These are phyloP conservation scores for Aquilaria sinensis DNA, from an alignment of 345 rosid species.

Conservation along the genomic window DNA sequence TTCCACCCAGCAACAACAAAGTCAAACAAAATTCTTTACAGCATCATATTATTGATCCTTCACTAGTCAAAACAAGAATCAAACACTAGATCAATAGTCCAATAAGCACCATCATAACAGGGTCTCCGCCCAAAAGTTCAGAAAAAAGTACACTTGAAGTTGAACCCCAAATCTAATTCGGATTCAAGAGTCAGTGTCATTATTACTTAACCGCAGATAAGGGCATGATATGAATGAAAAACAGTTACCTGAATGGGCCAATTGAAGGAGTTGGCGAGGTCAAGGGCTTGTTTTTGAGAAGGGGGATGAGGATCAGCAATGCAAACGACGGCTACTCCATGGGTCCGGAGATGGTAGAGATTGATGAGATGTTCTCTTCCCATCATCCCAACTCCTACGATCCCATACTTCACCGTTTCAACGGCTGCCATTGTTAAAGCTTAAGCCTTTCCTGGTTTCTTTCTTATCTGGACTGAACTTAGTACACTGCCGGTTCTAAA, in stretches of 20 bases:
- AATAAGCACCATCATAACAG: no score
- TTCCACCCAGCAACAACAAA: conserved; percentile 10
- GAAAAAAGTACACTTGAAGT: no score
- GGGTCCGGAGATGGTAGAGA: conserved; percentile 63
- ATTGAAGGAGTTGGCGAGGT: conserved; percentile 50
- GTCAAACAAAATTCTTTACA: not conserved
- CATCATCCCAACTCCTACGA: conserved; percentile 95
- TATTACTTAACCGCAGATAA: no score
- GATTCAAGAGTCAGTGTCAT: not conserved
- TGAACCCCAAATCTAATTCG: not conserved
- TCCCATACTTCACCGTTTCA: conserved; percentile 55
- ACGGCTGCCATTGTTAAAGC: conserved; percentile 11
- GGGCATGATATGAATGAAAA: no score
- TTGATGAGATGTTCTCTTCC: conserved; percentile 93
- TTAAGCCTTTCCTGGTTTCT: no score
- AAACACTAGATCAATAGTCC: no score
- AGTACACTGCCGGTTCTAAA: no score
- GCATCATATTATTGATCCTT: no score
- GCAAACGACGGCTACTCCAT: conserved; percentile 60
- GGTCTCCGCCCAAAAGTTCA: no score
- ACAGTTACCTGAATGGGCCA: conserved; percentile 57
- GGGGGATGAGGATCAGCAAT: conserved; percentile 82
- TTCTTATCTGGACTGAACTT: no score
- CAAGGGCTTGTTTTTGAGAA: conserved; percentile 56
- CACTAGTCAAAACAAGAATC: no score